Conservation (phyloP, 73 alveolate genomes). For the Halteria grandinella region DNA sequence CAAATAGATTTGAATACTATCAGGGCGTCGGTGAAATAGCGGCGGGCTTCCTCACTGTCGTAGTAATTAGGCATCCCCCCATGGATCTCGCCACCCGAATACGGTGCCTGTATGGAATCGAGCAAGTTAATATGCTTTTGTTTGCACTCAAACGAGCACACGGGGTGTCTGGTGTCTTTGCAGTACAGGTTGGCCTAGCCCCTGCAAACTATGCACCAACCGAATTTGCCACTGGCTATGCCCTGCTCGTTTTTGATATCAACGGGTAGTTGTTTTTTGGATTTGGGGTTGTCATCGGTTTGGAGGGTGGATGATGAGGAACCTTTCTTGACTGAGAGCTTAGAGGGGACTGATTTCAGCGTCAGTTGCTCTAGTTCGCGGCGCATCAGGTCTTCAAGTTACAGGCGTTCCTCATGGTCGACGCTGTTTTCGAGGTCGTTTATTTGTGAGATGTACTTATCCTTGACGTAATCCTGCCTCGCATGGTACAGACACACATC, state of each 20-base stretch:
- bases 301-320: constrained; percentile 58
- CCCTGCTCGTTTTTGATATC: constrained; percentile 84
- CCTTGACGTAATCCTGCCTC: constrained; percentile 18
- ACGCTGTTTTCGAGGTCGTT: constrained; percentile 24
- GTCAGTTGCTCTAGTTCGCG: constrained; percentile 5
- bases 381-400: constrained; percentile 48
- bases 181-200: constrained; percentile 88
- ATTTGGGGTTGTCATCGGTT: no score
- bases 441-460: background rate
- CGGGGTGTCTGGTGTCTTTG: constrained; percentile 87
- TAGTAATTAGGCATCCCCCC: constrained; percentile 53
- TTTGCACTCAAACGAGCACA: constrained; percentile 93
- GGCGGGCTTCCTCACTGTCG: constrained; percentile 65
- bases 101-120: constrained; percentile 48
- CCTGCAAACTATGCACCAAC: constrained; percentile 98
- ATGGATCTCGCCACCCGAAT: constrained; percentile 57
- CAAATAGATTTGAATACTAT: constrained; percentile 72
- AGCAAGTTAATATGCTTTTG: constrained; percentile 71
- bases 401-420: constrained; percentile 37
- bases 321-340: constrained; percentile 59
- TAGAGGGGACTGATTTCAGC: constrained; percentile 40
- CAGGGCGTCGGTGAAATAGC: constrained; percentile 71
- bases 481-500: constrained; percentile 71
- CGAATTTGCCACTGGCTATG: constrained; percentile 88
- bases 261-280: constrained; percentile 72